These are phyloP conservation scores for Cymbidium sinense DNA, from an alignment of 106 monocot genomes.

Conservation along the genomic window DNA sequence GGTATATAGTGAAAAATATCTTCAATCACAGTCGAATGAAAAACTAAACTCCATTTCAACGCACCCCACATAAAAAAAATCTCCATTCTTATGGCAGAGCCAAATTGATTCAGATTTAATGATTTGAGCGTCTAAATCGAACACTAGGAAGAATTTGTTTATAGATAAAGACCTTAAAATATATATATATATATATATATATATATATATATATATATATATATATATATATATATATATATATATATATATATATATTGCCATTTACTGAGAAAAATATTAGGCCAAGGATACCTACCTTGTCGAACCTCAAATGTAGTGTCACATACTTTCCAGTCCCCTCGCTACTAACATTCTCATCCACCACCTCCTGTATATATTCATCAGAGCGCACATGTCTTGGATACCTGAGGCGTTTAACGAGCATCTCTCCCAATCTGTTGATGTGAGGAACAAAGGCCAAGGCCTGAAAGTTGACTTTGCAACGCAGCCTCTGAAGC, in stretches of 20 bases:
- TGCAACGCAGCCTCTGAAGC: conserved; percentile 77
- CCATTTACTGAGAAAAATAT: no score
- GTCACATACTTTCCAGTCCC: conserved; percentile 56
- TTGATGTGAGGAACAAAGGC: conserved; percentile 76
- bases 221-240: no score
- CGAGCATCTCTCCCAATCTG: conserved; percentile 61
- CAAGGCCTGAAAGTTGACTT: conserved; percentile 93
- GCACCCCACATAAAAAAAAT: no score
- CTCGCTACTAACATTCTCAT: conserved; percentile 8
- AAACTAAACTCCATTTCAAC: neutral
- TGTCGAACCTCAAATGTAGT: conserved; percentile 90
- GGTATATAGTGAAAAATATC: neutral
- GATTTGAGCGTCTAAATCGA: no score
- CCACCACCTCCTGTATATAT: conserved; percentile 28
- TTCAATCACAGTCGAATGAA: neutral
- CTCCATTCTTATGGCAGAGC: no score
- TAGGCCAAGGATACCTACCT: conserved; percentile 31
- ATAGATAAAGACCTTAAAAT: no score
- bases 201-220: no score
- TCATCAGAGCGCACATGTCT: conserved; percentile 14
- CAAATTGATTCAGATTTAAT: no score
- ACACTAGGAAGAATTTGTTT: no score
- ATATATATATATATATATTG: no score
- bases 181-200: no score
- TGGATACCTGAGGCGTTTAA: conserved; percentile 62